These are phyloP conservation scores for Beta macrorhiza DNA, from an alignment of 179 eudicot species.

Conservation along the genomic window DNA sequence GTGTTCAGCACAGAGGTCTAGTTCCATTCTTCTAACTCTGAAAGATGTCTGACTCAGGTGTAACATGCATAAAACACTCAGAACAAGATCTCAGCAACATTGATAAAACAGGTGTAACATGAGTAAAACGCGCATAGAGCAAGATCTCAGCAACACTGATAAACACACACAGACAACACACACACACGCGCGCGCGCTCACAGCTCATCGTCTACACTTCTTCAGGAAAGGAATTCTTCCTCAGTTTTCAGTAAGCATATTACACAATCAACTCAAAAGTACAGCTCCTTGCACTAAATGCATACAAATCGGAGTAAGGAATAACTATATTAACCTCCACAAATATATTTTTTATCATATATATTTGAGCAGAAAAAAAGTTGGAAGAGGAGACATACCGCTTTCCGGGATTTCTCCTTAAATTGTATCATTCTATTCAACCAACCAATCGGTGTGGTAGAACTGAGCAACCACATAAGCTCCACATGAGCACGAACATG, in stretches of 20 bases:
- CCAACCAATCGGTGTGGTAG: constrained; percentile 96
- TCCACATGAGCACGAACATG: constrained; percentile 98
- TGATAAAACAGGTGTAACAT: neutral
- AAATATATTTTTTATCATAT: neutral
- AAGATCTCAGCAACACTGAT: too few relatives aligned
- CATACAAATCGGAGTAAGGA: neutral
- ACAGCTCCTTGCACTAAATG: neutral
- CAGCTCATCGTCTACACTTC: too few relatives aligned
- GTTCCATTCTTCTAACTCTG: neutral
- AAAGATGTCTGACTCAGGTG: neutral
- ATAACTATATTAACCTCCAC: neutral
- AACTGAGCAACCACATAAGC: constrained; percentile 94
- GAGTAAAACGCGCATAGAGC: neutral
- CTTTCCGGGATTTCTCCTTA: constrained; percentile 94
- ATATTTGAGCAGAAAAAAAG: constrained; percentile 2
- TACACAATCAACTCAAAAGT: neutral
- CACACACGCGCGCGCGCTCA: too few relatives aligned
- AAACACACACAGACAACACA: too few relatives aligned
- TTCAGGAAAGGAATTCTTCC: too few relatives aligned
- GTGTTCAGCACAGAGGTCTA: too few relatives aligned
- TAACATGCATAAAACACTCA: neutral
- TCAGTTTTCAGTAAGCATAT: neutral
- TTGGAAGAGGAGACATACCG: constrained; percentile 42
- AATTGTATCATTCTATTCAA: constrained; percentile 93
- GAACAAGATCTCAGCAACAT: too few relatives aligned